Evolutionary conservation across 257 asterid species (phyloP).

Genomic region (Penstemon eatonii): DNA sequence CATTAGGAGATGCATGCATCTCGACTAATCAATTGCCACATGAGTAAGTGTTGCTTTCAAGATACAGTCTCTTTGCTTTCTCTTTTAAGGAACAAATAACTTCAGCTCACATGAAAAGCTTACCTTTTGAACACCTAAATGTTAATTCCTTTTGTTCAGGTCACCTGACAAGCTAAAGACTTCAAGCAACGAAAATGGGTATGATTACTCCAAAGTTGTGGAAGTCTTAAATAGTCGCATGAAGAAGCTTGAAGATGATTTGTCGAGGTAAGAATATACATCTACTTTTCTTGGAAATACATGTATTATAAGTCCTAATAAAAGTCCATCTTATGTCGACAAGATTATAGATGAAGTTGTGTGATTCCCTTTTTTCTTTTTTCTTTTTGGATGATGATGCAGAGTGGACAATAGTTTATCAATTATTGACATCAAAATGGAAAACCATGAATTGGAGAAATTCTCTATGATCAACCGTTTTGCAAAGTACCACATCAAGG

Average conservation of each 20-base stretch:
- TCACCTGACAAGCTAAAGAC: constrained; percentile 38
- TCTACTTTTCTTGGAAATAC: background rate
- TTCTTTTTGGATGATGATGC: constrained; percentile 35
- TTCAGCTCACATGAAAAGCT: background rate
- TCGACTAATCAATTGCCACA: constrained; percentile 32
- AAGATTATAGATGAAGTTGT: background rate
- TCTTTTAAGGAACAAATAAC: constrained; percentile 6
- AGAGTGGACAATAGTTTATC: constrained; percentile 64
- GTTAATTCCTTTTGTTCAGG: constrained; percentile 31
- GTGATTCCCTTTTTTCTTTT: background rate
- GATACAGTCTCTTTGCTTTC: background rate
- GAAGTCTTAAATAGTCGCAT: constrained; percentile 47
- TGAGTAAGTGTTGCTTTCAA: constrained; percentile 38
- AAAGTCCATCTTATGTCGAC: background rate
- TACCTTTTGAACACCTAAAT: constrained; percentile 6
- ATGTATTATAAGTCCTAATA: background rate
- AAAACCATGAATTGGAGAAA: constrained; percentile 61
- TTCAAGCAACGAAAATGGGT: constrained; percentile 34
- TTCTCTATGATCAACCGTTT: constrained; percentile 65
- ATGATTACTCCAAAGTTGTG: constrained; percentile 40
- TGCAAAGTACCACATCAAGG: constrained; percentile 67
- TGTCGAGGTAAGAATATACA: constrained; percentile 46
- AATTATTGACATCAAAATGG: constrained; percentile 52
- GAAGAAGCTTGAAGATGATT: constrained; percentile 50
- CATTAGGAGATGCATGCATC: constrained; percentile 77